Evolutionary conservation across 345 rosid genomes (phyloP).

Genomic region (Hibiscus trionum): DNA sequence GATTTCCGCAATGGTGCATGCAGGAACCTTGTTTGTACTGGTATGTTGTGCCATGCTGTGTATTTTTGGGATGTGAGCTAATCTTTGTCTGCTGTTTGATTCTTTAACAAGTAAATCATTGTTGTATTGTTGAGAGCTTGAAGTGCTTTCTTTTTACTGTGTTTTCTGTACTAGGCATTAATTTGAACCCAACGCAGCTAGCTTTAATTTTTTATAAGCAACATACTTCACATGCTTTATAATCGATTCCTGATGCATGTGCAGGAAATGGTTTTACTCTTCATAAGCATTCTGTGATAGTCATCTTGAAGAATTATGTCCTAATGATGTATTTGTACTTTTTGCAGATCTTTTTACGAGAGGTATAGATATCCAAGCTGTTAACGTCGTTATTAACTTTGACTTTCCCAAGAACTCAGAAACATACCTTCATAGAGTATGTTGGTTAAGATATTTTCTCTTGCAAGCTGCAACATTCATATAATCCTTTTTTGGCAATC

Average conservation of each 20-base stretch:
- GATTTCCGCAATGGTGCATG: constrained; percentile 99
- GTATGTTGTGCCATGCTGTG: constrained; percentile 28
- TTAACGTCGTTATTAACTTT: constrained; percentile 94
- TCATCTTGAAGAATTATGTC: constrained; percentile 4
- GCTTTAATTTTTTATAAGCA: neutral
- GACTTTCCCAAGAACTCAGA: constrained; percentile 96
- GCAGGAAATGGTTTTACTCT: neutral
- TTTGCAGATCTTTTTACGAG: constrained; percentile 90
- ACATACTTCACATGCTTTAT: neutral
- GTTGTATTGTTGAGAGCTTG: neutral
- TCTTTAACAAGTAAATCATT: neutral
- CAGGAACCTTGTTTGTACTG: constrained; percentile 99
- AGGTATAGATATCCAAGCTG: constrained; percentile 99
- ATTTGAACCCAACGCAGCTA: neutral
- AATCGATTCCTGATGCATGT: neutral
- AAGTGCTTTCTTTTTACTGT: neutral
- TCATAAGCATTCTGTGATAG: neutral
- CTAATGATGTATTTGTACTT: constrained; percentile 12
- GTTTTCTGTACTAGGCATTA: neutral
- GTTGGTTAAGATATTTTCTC: constrained; percentile 9
- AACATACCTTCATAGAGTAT: constrained; percentile 98
- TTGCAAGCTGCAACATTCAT: neutral
- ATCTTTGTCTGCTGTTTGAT: neutral
- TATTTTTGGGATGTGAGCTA: neutral
- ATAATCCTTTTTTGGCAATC: neutral